Evolutionary conservation across 345 rosid species (phyloP), one percentile per base, ranked within the genome.

Genomic region (Lepidium didymum): DNA sequence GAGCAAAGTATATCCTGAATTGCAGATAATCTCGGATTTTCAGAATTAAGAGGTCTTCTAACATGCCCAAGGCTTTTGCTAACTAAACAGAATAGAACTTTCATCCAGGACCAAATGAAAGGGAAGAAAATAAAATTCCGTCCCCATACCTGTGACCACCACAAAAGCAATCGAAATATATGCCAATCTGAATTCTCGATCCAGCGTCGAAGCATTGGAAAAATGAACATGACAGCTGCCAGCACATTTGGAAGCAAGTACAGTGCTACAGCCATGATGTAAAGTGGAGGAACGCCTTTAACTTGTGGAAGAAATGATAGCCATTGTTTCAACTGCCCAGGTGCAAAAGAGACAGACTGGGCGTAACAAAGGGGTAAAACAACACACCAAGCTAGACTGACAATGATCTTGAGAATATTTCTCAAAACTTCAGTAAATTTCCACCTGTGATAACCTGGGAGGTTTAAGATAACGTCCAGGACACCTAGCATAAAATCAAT

Each of bases 131-230:
- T 15, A 7, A 8, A 43, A n/a, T 6, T 27, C 14, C 61, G 50
- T 3, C 31, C 21, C 56, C 57, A 36, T 86, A 91, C 97, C 95
- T 94, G 99, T 56, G 99, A 89, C 99, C 97, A 94, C 99, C 99
- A 91, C 76, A 94, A 67, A 21, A 94, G 97, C 50, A 94, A 68
- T 78, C 97, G 81, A 70, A 94, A 61, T 53, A 91, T 79, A 75
- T 81, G 87, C 97, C 97, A 91, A 79, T 91, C 96, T 55, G 97
- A 94, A 82, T 86, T 91, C 80, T 94, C 99, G 75, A 94, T 94
- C 92, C 94, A 94, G 56, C 95, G 91, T 27, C 97, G 82, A 43
- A 94, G 85, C 97, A 94, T 91, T 59, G 97, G 99, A 45, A 94
- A 94, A 76, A 91, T 78, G 74, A 94, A 94, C 81, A 91, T 86